Percentiles rank a stretch among this genome's conserved stretches.
These are phyloP conservation scores for Domatiomyces catenatus DNA, from an alignment of 2,329 filamentous ascomycete species.

Conservation along the genomic window DNA sequence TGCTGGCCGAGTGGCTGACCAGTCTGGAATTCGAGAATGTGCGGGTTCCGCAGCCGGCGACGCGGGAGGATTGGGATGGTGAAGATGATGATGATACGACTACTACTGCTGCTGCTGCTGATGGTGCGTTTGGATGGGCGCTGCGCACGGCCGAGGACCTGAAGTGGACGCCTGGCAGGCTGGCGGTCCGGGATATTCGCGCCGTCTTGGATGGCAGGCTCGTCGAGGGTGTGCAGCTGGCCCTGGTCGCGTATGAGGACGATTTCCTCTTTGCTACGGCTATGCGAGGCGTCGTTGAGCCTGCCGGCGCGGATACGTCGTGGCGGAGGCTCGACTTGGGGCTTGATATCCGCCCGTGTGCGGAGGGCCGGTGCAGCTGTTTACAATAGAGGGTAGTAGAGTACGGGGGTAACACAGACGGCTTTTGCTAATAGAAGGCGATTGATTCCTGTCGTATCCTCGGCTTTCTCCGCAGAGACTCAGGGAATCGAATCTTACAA, in stretches of 20 bases:
- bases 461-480: neutral
- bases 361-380: constrained; percentile 25
- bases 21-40: constrained; percentile 47
- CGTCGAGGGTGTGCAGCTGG: constrained; percentile 39
- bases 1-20: constrained; percentile 45
- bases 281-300: constrained; percentile 23
- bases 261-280: constrained; percentile 45
- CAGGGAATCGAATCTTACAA: too few species aligned
- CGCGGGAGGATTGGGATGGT: constrained; percentile 22
- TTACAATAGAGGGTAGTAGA: constrained; percentile 4
- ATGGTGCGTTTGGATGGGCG: constrained; percentile 1
- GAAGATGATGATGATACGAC: neutral
- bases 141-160: constrained; percentile 4
- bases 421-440: too few species aligned
- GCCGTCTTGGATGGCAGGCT: constrained; percentile 33
- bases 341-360: constrained; percentile 29
- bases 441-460: too few species aligned
- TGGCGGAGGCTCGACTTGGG: constrained; percentile 34
- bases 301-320: constrained; percentile 20
- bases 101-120: neutral
- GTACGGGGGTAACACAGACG: too few species aligned
- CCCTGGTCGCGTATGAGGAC: constrained; percentile 43
- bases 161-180: constrained; percentile 21
- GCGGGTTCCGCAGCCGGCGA: constrained; percentile 33
- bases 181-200: constrained; percentile 29